Percentiles rank a stretch among this genome's conserved stretches.
Conservation (phyloP, 192 early-diverging fungal species). For the Allomyces macrogynus region DNA sequence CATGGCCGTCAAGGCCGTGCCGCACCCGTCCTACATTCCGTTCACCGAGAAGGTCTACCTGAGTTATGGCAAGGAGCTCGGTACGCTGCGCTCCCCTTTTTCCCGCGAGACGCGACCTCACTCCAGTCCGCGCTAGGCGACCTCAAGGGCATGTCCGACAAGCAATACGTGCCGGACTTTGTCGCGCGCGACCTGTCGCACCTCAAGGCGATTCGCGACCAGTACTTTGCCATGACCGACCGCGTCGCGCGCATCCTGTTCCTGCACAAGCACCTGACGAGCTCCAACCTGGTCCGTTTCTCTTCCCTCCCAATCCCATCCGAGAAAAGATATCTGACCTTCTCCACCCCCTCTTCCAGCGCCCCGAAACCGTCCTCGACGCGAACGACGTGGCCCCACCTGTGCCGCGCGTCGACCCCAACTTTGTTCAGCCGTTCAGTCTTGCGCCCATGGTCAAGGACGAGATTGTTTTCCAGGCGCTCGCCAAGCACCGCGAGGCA, state of each 20-base stretch:
- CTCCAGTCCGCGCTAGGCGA: conserved; percentile 1
- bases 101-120: neutral
- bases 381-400: neutral
- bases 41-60: conserved; percentile 13
- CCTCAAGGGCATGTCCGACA: neutral
- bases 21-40: conserved; percentile 20
- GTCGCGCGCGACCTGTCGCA: neutral
- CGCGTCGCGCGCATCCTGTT: conserved; percentile 4
- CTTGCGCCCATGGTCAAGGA: neutral
- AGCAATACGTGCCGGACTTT: neutral
- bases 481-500: neutral
- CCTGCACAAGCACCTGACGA: conserved; percentile 5
- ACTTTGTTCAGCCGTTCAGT: neutral
- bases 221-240: conserved; percentile 7
- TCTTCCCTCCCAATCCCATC: neutral
- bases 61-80: conserved; percentile 11
- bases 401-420: neutral
- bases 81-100: neutral
- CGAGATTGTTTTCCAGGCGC: neutral
- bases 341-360: neutral
- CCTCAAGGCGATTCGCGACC: neutral
- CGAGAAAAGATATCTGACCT: neutral
- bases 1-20: conserved; percentile 14
- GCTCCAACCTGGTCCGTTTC: neutral
- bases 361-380: neutral